Base-by-base conservation (phyloP, 108 stramenopile genomes). In the Cyclotella kingstonii region DNA sequence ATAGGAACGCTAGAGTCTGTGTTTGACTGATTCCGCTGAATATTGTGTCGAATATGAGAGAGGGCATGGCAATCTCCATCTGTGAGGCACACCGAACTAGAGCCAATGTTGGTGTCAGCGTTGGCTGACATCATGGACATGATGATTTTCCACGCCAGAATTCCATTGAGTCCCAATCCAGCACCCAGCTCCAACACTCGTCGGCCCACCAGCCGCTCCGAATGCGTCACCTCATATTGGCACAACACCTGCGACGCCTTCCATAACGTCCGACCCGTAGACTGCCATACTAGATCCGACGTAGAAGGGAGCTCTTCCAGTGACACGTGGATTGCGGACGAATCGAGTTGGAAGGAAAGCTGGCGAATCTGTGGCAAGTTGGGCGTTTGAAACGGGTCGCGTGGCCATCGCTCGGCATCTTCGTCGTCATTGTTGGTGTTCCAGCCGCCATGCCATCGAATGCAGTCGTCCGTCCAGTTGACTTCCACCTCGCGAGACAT, bases 231-330 rank as follows among this genome's bases (percentile, higher is more conserved):
- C 54, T 84, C 73, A 70, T 86, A 86, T 38, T 74, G 70, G 43
- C 86, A 84, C 23, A 91, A 57, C 50, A 77, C 72, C 10, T 87
- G 63, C 8, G 83, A 81, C 0, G 86, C 82, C 14, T 77, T 79
- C 90, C 90, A 91, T 15, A 91, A 48, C 21, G 90, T 87, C 27
- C 87, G 54, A 5, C 90, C 90, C 17, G 90, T 91, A 15, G 84
- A 85, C 48, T 85, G 71, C 82, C 78, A 84, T 26, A 82, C 81
- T 63, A 79, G 70, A 10, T 83, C 87, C 9, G 81, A 67, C 18
- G 81, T 76, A 15, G 63, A 43, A 52, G 72, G 68, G 56, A 74
- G 79, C 5, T 85, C 85, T 22, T 66, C 36, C n/a, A 92, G 30
- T 40, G 65, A 36, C 33, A 91, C 64, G 0, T 67, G 54, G 15